These are phyloP conservation scores for Globisporangium orthogonon DNA, from an alignment of 352 stramenopile species.

Conservation along the genomic window DNA sequence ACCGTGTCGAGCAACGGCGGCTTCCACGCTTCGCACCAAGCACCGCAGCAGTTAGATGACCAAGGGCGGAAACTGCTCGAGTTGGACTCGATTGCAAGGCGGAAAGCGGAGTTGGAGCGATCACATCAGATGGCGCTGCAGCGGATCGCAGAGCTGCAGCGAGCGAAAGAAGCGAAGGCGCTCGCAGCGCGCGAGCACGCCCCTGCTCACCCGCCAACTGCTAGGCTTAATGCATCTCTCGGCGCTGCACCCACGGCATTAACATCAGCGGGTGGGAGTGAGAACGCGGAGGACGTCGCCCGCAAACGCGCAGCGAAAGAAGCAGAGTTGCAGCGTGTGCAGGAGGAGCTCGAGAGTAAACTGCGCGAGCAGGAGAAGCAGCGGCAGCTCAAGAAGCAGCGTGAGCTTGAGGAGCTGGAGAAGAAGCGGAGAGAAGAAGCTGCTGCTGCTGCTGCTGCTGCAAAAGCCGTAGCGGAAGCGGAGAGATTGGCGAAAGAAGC, in stretches of 20 bases:
- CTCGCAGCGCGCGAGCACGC: slow-evolving; percentile 23
- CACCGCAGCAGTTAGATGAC: slow-evolving; percentile 8
- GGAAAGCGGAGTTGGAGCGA: slow-evolving; percentile 48
- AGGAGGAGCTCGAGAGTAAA: slow-evolving; percentile 10
- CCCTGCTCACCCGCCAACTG: neutral
- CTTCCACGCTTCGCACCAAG: slow-evolving; percentile 4
- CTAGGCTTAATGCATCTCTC: slow-evolving; percentile 3
- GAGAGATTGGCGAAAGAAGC: slow-evolving; percentile 6
- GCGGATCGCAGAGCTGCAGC: slow-evolving; percentile 36
- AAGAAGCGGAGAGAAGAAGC: slow-evolving; percentile 25
- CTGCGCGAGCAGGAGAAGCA: slow-evolving; percentile 12
- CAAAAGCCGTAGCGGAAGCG: slow-evolving; percentile 4
- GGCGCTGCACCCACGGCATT: slow-evolving; percentile 7
- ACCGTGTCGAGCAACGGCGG: neutral
- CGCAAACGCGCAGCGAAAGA: slow-evolving; percentile 26
- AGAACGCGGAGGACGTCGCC: slow-evolving; percentile 17
- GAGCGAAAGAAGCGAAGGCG: slow-evolving; percentile 44
- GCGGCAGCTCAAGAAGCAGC: slow-evolving; percentile 5
- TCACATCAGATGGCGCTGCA: slow-evolving; percentile 51
- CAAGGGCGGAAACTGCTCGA: slow-evolving; percentile 20
- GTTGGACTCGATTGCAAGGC: slow-evolving; percentile 49
- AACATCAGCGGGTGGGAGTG: slow-evolving; percentile 4
- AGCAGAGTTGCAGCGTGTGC: slow-evolving; percentile 12
- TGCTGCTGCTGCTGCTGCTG: neutral
- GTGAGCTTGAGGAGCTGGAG: slow-evolving; percentile 12